Evolutionary conservation across 2,329 filamentous ascomycete genomes (phyloP).

Genomic region (Epichloe brachyelytri): DNA sequence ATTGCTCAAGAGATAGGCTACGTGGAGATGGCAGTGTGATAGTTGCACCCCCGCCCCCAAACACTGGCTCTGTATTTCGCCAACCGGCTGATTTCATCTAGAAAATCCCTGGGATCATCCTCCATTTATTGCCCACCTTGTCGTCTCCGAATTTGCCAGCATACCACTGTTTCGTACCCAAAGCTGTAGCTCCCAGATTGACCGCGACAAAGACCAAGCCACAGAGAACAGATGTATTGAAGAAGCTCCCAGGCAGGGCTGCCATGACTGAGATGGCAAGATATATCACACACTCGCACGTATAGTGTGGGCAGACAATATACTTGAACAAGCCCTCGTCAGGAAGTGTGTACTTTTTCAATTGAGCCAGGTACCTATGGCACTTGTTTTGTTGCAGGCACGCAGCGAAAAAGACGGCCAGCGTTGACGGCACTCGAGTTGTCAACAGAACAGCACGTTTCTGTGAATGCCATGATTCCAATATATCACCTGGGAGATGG

Average conservation of each 20-base stretch:
- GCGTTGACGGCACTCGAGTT: constrained; percentile 27
- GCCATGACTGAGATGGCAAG: constrained; percentile 60
- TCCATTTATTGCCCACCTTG: constrained; percentile 51
- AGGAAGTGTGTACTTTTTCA: constrained; percentile 77
- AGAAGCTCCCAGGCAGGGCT: constrained; percentile 49
- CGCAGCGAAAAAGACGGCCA: constrained; percentile 54
- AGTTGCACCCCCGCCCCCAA: background rate
- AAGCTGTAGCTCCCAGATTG: constrained; percentile 74
- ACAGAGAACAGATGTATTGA: constrained; percentile 63
- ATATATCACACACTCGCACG: constrained; percentile 77
- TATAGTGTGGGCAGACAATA: constrained; percentile 81
- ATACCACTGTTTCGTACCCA: constrained; percentile 71
- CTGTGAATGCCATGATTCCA: constrained; percentile 19
- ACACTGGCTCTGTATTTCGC: background rate
- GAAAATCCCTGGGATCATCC: constrained; percentile 62
- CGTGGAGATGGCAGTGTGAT: background rate
- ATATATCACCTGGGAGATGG: constrained; percentile 17
- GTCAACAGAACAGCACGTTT: constrained; percentile 10
- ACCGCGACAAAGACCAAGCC: constrained; percentile 60
- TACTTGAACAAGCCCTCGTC: constrained; percentile 56
- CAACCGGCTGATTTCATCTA: constrained; percentile 15
- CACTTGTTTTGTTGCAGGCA: constrained; percentile 64
- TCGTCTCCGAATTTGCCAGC: constrained; percentile 56
- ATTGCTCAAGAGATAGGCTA: constrained; percentile 22
- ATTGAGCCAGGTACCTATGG: constrained; percentile 53